Percentiles rank a stretch among this genome's conserved stretches.
These are phyloP conservation scores for Sphagnum fallax DNA, from an alignment of 228 moss, liverwort and hornwort species.

Conservation along the genomic window DNA sequence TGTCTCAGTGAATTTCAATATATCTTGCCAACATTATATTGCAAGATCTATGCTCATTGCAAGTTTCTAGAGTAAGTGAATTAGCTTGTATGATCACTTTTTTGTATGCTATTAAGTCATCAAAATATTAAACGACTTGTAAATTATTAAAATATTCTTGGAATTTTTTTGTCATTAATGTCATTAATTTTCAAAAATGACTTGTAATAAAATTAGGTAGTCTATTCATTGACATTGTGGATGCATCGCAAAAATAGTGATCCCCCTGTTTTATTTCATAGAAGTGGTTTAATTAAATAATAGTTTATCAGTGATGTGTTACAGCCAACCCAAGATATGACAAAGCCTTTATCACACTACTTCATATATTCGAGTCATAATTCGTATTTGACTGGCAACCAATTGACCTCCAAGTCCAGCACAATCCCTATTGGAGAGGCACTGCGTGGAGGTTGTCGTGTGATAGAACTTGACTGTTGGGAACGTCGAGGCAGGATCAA, in stretches of 20 bases:
- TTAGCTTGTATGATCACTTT: no score
- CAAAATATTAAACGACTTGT: no score
- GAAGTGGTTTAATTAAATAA: not conserved
- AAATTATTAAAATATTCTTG: no score
- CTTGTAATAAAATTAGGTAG: no score
- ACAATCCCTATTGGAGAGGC: slow-evolving; percentile 53
- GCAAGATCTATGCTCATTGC: not conserved
- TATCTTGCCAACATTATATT: no score
- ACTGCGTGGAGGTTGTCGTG: slow-evolving; percentile 60
- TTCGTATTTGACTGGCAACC: slow-evolving; percentile 86
- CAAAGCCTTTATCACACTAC: slow-evolving; percentile 66
- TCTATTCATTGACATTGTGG: no score
- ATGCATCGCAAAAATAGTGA: no score
- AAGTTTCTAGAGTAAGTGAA: not conserved
- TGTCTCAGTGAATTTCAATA: slow-evolving; percentile 1
- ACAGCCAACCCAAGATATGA: slow-evolving; percentile 71
- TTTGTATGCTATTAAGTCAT: no score
- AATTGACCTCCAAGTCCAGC: slow-evolving; percentile 76
- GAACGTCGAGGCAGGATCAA: slow-evolving; percentile 44
- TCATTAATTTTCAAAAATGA: no score
- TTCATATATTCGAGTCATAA: slow-evolving; percentile 85
- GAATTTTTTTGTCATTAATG: no score
- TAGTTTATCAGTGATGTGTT: slow-evolving; percentile 3
- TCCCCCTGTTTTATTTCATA: not conserved
- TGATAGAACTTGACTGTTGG: slow-evolving; percentile 93